Evolutionary conservation across 2,329 filamentous ascomycete species (phyloP), one percentile per base, ranked within the genome.

Genomic region (Emergomyces africanus): DNA sequence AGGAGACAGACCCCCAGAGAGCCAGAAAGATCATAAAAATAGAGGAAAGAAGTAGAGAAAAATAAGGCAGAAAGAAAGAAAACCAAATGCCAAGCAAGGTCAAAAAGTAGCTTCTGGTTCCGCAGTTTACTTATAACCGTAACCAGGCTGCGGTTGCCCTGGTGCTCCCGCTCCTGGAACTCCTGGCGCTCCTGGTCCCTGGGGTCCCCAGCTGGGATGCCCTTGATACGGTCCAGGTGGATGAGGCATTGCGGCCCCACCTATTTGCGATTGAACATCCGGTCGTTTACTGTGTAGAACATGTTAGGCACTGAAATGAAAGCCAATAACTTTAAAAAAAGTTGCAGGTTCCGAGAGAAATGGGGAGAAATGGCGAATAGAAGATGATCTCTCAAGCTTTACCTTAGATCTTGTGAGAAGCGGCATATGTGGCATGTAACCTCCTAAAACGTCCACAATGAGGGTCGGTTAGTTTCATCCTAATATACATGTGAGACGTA

Each of bases 361-460:
- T 3, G 15, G 6, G 30, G 57, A 18, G 14, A 44, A 41, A 54
- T 57, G 9, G n/a, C 35, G 4, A 12, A 25, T 18, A 9, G 25
- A 8, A 23, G 28, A 48, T 4, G 20, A 1, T 18, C 20, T 25
- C 6, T 20, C 15, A 5, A 30, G 8, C 33, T 57, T 44, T 60
- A 64, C 63, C 61, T 61, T 49, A 64, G 42, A 55, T 63, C 63
- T 53, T 64, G 63, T 18, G 63, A 56, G 48, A 64, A 63, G 18
- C 62, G 63, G 56, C 63, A 64, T 46, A 64, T 61, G 53, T 64
- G 60, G 49, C 63, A 64, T 41, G 61, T 60, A 42, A 64, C 62
- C 57, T 64, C 63, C 63, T 64, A 37, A 39, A 25, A 9, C n/a
- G 18, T 5, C 20, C 14, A 14, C 4, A 54, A 39, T 53, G 33